A percentile compares a stretch with the other conserved stretches of the same genome.
Conservation (phyloP, 495 filamentous ascomycete species). For the Aspergillus asperescens region DNA sequence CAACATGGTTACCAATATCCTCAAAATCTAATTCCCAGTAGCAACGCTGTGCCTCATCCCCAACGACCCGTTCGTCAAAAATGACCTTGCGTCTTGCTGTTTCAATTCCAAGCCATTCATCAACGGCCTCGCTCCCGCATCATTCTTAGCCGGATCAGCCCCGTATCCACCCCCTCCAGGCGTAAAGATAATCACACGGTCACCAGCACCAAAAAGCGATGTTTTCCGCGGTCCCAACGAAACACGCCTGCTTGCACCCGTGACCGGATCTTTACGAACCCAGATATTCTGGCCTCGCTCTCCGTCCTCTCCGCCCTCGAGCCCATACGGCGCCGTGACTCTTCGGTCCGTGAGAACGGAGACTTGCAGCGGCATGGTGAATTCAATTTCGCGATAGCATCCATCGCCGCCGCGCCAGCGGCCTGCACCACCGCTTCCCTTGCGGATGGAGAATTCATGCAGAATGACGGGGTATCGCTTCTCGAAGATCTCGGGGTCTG, state of each 20-base stretch:
- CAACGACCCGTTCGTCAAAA: slow-evolving; percentile 11
- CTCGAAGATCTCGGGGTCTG: slow-evolving; percentile 88
- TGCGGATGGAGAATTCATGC: slow-evolving; percentile 68
- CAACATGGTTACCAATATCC: background rate
- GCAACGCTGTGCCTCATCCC: slow-evolving; percentile 11
- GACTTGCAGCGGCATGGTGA: slow-evolving; percentile 61
- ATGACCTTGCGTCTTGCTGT: slow-evolving; percentile 3
- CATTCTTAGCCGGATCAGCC: background rate
- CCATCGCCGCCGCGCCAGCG: slow-evolving; percentile 34
- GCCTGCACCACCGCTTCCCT: slow-evolving; percentile 43
- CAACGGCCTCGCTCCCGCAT: background rate
- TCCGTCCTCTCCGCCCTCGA: slow-evolving; percentile 8
- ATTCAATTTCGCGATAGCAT: slow-evolving; percentile 34
- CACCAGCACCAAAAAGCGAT: slow-evolving; percentile 6
- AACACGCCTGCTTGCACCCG: slow-evolving; percentile 2
- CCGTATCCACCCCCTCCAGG: slow-evolving; percentile 14
- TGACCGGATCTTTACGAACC: slow-evolving; percentile 15
- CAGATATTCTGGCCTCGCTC: slow-evolving; percentile 16
- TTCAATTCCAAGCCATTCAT: slow-evolving; percentile 1
- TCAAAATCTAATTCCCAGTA: slow-evolving; percentile 4
- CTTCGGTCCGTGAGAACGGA: slow-evolving; percentile 80
- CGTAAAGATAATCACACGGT: slow-evolving; percentile 10
- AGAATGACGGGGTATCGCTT: slow-evolving; percentile 84
- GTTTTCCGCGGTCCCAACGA: slow-evolving; percentile 14
- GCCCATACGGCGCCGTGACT: slow-evolving; percentile 75